phyloP scores from a whole-genome alignment of 2,329 filamentous ascomycete species.

The Fusarium stilboides region DNA sequence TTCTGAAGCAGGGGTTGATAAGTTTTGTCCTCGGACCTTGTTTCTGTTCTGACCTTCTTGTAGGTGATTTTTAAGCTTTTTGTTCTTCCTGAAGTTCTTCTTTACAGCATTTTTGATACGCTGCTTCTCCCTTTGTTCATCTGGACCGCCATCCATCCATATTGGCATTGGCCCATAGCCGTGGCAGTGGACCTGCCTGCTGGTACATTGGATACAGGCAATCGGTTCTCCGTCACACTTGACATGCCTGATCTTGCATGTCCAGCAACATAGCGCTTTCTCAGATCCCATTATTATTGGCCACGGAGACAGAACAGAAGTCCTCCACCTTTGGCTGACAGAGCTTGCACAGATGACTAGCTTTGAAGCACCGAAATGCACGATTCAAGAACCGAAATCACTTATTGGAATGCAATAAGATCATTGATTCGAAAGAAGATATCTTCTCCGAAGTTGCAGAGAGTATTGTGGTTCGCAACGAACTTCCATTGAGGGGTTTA shows the following conservation, averaged over 20 bases:
- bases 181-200: not conserved
- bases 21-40: fast-evolving
- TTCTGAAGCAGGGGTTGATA: not conserved
- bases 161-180: not conserved
- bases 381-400: too few species aligned
- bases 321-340: too few species aligned
- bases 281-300: not conserved
- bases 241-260: slow-evolving; percentile 1
- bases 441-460: too few species aligned
- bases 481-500: not conserved
- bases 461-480: too few species aligned
- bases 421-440: too few species aligned
- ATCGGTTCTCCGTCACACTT: not conserved
- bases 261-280: not conserved
- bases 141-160: not conserved
- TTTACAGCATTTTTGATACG: not conserved
- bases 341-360: not conserved
- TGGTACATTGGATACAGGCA: not conserved
- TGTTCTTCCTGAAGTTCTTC: not conserved
- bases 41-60: fast-evolving
- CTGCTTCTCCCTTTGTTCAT: not conserved
- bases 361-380: too few species aligned
- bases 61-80: not conserved
- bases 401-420: too few species aligned
- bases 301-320: not conserved